These are phyloP conservation scores for Vinca minor DNA, from an alignment of 257 asterid species.

Conservation along the genomic window DNA sequence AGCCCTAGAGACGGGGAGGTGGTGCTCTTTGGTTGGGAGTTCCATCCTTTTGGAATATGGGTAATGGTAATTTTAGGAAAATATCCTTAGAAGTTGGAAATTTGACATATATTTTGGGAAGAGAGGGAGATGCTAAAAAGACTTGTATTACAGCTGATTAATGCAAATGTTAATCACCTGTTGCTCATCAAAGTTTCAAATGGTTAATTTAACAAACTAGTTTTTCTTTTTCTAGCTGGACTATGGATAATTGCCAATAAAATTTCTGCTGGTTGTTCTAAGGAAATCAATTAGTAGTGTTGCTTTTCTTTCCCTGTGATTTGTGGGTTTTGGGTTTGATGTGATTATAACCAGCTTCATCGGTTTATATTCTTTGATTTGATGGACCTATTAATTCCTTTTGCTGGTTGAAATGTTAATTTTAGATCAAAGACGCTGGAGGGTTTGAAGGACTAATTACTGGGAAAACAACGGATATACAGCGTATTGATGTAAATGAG, in stretches of 20 bases:
- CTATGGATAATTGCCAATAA: neutral
- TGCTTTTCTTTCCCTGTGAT: neutral
- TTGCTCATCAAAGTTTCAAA: conserved; percentile 1
- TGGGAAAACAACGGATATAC: conserved; percentile 52
- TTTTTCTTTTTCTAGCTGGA: neutral
- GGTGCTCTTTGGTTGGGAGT: too few species aligned
- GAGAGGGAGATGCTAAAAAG: neutral
- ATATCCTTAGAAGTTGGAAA: too few species aligned
- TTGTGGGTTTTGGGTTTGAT: neutral
- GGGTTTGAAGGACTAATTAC: conserved; percentile 66
- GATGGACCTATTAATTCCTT: neutral
- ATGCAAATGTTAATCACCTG: neutral
- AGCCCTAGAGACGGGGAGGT: too few species aligned
- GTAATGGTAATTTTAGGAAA: too few species aligned
- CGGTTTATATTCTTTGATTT: neutral
- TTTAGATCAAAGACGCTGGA: conserved; percentile 75
- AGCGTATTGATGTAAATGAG: conserved; percentile 67
- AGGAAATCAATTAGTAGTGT: neutral
- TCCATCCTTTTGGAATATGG: too few species aligned
- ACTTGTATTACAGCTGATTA: neutral
- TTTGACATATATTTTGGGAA: too few species aligned
- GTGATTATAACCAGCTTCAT: neutral
- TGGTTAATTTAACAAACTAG: neutral
- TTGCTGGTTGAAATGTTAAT: conserved; percentile 6
- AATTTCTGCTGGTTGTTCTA: neutral